Conservation (phyloP, 2,329 filamentous ascomycete species). For the Fusarium concolor region DNA sequence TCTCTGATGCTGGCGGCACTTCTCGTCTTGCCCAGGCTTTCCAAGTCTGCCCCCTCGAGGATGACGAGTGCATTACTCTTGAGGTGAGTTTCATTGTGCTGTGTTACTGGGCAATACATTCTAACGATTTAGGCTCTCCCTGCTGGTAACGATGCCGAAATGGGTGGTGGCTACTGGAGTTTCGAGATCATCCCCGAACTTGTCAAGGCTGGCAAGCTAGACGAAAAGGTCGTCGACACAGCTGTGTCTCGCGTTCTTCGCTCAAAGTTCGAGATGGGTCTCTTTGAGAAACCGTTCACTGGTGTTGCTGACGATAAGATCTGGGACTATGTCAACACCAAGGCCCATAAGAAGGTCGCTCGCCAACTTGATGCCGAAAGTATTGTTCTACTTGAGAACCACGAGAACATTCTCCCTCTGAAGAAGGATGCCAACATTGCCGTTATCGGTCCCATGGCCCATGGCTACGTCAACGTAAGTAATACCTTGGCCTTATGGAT, state of each 20-base stretch:
- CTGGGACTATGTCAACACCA: slow-evolving; percentile 70
- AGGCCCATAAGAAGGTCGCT: slow-evolving; percentile 67
- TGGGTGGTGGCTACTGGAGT: slow-evolving; percentile 81
- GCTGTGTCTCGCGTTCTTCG: slow-evolving; percentile 74
- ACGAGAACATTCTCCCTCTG: slow-evolving; percentile 63
- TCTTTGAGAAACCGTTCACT: slow-evolving; percentile 77
- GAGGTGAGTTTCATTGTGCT: slow-evolving; percentile 52
- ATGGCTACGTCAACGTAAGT: slow-evolving; percentile 75
- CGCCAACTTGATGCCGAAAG: slow-evolving; percentile 73
- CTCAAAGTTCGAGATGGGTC: slow-evolving; percentile 75
- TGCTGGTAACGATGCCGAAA: slow-evolving; percentile 79
- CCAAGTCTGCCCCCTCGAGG: slow-evolving; percentile 69
- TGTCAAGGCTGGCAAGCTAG: slow-evolving; percentile 69
- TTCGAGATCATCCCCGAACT: slow-evolving; percentile 74
- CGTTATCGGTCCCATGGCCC: slow-evolving; percentile 80
- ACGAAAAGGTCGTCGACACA: slow-evolving; percentile 69
- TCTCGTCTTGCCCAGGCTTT: slow-evolving; percentile 75
- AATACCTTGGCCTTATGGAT: too few species aligned
- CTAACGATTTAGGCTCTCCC: slow-evolving; percentile 62
- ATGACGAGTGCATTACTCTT: slow-evolving; percentile 73
- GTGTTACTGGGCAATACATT: fast-evolving
- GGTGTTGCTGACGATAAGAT: slow-evolving; percentile 67
- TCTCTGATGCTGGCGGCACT: slow-evolving; percentile 74
- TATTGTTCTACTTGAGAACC: slow-evolving; percentile 71
- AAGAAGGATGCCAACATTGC: slow-evolving; percentile 75